Percentiles rank a stretch among this genome's conserved stretches.
Conservation (phyloP, 2,329 filamentous ascomycete species). For the Aspergillus proliferans region DNA sequence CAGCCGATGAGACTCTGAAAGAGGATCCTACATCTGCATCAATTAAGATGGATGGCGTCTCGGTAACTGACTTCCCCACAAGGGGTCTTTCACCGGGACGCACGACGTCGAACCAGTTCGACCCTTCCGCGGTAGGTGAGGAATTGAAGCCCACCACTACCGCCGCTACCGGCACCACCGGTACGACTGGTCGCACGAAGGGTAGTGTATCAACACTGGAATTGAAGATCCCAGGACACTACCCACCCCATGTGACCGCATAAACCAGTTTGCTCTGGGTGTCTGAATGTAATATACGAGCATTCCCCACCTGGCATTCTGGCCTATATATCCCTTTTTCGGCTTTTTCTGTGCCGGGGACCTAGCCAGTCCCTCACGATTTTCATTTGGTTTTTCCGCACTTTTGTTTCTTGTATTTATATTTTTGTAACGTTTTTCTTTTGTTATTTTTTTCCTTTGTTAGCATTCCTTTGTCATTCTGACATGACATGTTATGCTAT, state of each 20-base stretch:
- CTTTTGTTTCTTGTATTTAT: not conserved
- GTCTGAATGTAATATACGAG: not conserved
- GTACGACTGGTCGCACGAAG: conserved; percentile 12
- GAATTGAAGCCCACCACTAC: not conserved
- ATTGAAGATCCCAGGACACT: conserved; percentile 32
- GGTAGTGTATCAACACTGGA: conserved; percentile 27
- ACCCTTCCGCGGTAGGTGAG: not conserved
- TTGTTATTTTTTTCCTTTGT: conserved; percentile 6
- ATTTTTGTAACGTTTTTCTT: not conserved
- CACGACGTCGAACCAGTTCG: conserved; percentile 2
- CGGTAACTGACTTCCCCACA: not conserved
- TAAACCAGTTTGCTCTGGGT: conserved; percentile 7
- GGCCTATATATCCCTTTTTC: conserved; percentile 1
- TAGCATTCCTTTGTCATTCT: conserved; percentile 5
- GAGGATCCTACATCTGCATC: not conserved
- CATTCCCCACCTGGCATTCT: not conserved
- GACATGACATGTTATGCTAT: not conserved
- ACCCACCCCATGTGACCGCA: conserved; percentile 25
- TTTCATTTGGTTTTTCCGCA: conserved; percentile 3
- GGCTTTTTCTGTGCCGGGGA: not conserved
- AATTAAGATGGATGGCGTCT: not conserved
- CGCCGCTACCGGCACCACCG: not conserved
- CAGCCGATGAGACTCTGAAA: not conserved
- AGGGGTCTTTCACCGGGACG: not conserved
- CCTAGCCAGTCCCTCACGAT: not conserved